A percentile compares a stretch with the other conserved stretches of the same genome.
These are phyloP conservation scores for Casaregolazyma lundiana DNA, from an alignment of 1,139 yeast genomes.

Conservation along the genomic window DNA sequence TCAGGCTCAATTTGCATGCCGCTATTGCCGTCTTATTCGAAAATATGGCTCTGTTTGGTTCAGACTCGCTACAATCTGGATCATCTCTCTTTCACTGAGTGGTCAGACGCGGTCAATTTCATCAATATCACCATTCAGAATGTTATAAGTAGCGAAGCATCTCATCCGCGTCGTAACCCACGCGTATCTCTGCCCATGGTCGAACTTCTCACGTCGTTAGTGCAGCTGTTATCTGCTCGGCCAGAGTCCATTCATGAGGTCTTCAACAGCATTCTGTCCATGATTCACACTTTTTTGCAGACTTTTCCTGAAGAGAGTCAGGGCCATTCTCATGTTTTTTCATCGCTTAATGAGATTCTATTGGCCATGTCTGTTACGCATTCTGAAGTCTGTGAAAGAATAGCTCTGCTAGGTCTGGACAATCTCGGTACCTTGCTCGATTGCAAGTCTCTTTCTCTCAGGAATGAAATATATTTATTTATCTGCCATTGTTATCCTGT, in stretches of 20 bases:
- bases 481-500: constrained; percentile 16
- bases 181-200: constrained; percentile 2
- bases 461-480: constrained; percentile 26
- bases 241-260: constrained; percentile 1
- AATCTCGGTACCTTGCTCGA: constrained; percentile 14
- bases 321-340: constrained; percentile 18
- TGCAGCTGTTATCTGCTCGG: constrained; percentile 3
- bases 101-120: constrained; percentile 18
- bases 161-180: neutral
- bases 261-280: constrained; percentile 6
- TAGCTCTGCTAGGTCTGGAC: constrained; percentile 19
- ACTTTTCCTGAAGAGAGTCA: constrained; percentile 17
- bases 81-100: constrained; percentile 22
- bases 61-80: constrained; percentile 22
- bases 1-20: constrained; percentile 15
- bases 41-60: constrained; percentile 11
- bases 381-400: constrained; percentile 14
- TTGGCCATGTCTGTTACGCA: constrained; percentile 6
- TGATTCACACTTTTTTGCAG: constrained; percentile 13
- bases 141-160: neutral
- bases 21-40: constrained; percentile 17
- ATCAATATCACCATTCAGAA: neutral
- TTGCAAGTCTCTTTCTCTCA: constrained; percentile 23
- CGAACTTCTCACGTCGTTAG: constrained; percentile 7
- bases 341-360: constrained; percentile 15